A percentile compares a stretch with the other conserved stretches of the same genome.
Conservation (phyloP, 2,329 filamentous ascomycete species). For the Fusarium citri region DNA sequence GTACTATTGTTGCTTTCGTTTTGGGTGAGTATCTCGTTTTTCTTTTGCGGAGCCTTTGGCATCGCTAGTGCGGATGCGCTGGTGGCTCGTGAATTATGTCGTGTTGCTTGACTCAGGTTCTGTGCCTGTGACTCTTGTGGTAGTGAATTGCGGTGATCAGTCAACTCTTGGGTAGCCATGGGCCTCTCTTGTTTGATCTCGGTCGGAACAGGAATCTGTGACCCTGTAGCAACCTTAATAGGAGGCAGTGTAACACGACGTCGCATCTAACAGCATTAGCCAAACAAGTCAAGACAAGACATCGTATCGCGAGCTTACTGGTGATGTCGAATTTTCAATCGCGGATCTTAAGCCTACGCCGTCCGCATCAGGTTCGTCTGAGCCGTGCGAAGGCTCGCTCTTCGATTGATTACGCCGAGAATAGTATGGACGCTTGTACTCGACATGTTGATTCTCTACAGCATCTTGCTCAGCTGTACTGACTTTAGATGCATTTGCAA, state of each 20-base stretch:
- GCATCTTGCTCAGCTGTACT: conserved; percentile 26
- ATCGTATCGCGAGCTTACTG: conserved; percentile 11
- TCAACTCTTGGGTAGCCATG: not conserved
- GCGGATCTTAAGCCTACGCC: not conserved
- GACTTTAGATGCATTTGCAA: conserved; percentile 38
- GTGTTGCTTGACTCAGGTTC: not conserved
- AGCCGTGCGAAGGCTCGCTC: conserved; percentile 56
- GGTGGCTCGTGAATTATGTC: not conserved
- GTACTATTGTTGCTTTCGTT: not conserved
- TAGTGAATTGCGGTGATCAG: not conserved
- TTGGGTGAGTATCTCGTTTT: not conserved
- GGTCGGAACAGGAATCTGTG: conserved; percentile 44
- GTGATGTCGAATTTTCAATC: conserved; percentile 18
- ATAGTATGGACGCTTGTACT: conserved; percentile 53
- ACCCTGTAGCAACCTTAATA: conserved; percentile 26
- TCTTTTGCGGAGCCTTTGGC: not conserved
- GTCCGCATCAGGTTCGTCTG: conserved; percentile 34
- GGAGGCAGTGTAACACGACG: conserved; percentile 47
- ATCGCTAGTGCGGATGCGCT: conserved; percentile 1
- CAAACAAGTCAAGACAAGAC: not conserved
- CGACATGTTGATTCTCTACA: conserved; percentile 30
- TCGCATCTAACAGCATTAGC: conserved; percentile 29
- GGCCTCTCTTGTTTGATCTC: conserved; percentile 23
- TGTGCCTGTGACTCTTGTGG: not conserved
- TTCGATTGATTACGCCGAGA: conserved; percentile 61